Evolutionary conservation across 2,329 filamentous ascomycete species (phyloP).

Genomic region (Cercospora citrullina): DNA sequence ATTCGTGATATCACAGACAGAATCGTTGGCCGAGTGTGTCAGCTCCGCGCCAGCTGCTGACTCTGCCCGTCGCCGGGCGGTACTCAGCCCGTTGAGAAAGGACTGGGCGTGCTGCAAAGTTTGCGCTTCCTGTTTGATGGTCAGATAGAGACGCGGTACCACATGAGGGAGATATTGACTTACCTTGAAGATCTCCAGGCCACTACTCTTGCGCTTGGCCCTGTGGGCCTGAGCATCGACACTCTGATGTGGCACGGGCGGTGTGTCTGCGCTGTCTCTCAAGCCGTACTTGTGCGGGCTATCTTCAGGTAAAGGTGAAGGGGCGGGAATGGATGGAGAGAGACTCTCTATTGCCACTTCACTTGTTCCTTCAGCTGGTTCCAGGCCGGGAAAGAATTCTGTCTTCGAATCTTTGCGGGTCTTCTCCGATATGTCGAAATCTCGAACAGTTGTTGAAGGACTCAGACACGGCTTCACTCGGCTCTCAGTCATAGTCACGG

Average conservation of each 20-base stretch:
- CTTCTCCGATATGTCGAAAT: constrained; percentile 13
- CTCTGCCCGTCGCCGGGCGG: constrained; percentile 36
- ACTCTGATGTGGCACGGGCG: constrained; percentile 29
- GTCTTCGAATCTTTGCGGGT: constrained; percentile 17
- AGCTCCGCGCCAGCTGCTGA: constrained; percentile 25
- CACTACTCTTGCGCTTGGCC: constrained; percentile 36
- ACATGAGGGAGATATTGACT: not conserved
- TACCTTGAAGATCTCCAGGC: constrained; percentile 39
- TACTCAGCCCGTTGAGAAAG: constrained; percentile 39
- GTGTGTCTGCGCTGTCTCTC: constrained; percentile 37
- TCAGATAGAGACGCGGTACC: constrained; percentile 8
- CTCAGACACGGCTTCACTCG: constrained; percentile 28
- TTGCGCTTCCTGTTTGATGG: constrained; percentile 34
- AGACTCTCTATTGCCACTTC: constrained; percentile 22
- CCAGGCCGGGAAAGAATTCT: constrained; percentile 1
- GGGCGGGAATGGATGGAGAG: constrained; percentile 36
- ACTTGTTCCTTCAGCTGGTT: constrained; percentile 16
- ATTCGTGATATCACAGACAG: constrained; percentile 14
- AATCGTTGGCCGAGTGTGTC: constrained; percentile 16
- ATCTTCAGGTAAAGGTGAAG: constrained; percentile 38
- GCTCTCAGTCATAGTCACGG: constrained; percentile 30
- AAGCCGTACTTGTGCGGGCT: constrained; percentile 41
- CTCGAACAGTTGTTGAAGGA: constrained; percentile 32
- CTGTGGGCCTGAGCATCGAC: constrained; percentile 29
- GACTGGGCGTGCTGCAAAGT: constrained; percentile 37